These are phyloP conservation scores for Calonectria multiphialidica DNA, from an alignment of 2,329 filamentous ascomycete genomes.

Conservation along the genomic window DNA sequence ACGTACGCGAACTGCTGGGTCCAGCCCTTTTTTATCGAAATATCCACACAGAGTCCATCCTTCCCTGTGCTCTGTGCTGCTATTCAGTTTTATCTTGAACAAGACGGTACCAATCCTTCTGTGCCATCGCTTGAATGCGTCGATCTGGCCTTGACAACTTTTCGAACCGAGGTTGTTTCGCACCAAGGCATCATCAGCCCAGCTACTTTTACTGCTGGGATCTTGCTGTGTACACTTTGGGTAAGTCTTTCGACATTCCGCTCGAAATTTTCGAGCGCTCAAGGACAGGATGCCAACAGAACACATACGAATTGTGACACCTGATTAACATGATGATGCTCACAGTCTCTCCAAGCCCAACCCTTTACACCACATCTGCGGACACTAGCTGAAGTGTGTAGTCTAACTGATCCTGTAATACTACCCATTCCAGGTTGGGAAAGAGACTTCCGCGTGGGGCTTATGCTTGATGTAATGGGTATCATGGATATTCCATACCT, in stretches of 20 bases:
- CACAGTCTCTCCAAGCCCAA: background rate
- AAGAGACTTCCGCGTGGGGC: background rate
- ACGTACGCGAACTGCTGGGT: background rate
- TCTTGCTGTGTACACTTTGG: background rate
- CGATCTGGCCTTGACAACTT: background rate
- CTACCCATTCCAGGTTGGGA: background rate
- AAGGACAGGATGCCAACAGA: background rate
- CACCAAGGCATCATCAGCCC: background rate
- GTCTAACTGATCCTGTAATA: background rate
- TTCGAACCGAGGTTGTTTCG: background rate
- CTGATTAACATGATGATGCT: background rate
- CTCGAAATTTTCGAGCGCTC: background rate
- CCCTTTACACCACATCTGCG: background rate
- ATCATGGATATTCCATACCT: background rate
- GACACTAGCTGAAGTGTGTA: background rate
- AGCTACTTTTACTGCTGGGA: background rate
- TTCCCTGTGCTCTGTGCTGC: background rate
- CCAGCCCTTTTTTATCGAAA: background rate
- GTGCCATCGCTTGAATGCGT: background rate
- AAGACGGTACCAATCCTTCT: background rate
- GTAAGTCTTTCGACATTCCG: background rate
- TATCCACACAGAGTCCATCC: background rate
- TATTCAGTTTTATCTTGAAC: background rate
- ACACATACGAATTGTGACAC: background rate
- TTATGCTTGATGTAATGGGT: background rate